Evolutionary conservation across 306 rosid species (phyloP), one percentile per base, ranked within the genome.

Genomic region (Dalbergia cultrata): DNA sequence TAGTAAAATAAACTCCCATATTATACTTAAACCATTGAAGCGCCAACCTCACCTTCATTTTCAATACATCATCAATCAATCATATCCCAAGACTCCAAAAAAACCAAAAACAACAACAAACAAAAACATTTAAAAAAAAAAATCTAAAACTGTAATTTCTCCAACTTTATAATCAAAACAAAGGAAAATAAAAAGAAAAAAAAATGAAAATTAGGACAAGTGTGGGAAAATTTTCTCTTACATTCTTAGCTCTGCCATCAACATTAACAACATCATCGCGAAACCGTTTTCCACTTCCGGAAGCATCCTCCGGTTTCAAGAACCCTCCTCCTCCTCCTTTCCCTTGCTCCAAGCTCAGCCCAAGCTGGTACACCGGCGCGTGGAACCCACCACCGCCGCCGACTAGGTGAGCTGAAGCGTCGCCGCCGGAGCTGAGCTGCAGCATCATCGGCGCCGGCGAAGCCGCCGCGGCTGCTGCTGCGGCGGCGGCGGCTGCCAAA

Each of bases 291-390:
- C 89, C 93, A 72, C 93, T 95, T 6, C 94, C 96, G 16, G 99
- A 95, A 80, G 97, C 90, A 22, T 95, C 99, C 44, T 95, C 99
- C 17, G 95, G 87, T 74, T 89, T 90, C 73, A 93, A 59, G 77
- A 90, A 93, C 59, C 87, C 88, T 39, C 26, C 53, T 11, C 87
- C 82, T 77, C 16, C 60, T 54, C 88, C 83, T 77, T 93, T 90
- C 6, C 96, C 94, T 54, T 93, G 99, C 76, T 95, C 98, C 85
- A 95, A 69, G 82, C 99, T 95, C 86, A 95, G 76, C 34, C 97
- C 99, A 13, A 95, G 67, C 50, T 94, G 97, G 50, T 91, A 95
- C 5, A 87, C 89, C 72, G 92, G 86, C 9, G 92, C 89, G 57
- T 89, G 99, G 44, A 81, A 93, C 4, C 86, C 89, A 0, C 70